Evolutionary conservation across 75 land plant species (phyloP).

Genomic region (Larix kaempferi): DNA sequence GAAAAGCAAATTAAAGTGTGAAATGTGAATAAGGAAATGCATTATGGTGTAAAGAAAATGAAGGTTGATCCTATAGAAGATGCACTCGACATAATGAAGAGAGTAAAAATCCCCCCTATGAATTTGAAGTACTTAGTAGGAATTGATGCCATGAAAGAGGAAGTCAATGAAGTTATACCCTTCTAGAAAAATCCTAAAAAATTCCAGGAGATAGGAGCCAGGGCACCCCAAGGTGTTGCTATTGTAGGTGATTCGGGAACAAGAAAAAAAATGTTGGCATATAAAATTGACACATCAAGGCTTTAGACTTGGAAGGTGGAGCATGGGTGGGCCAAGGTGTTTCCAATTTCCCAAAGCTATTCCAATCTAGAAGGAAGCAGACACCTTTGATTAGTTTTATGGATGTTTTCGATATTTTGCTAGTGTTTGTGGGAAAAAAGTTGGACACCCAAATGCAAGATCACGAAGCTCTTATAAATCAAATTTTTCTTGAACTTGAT

Average conservation of each 20-base stretch:
- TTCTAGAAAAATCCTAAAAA: too few species aligned
- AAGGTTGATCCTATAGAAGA: too few species aligned
- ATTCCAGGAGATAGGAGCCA: too few species aligned
- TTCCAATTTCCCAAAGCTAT: constrained; percentile 86
- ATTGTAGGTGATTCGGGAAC: constrained; percentile 87
- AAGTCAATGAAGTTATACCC: too few species aligned
- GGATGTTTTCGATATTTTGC: constrained; percentile 83
- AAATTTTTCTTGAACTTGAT: constrained; percentile 97
- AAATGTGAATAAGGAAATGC: too few species aligned
- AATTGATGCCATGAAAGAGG: too few species aligned
- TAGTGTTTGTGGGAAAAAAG: constrained; percentile 68
- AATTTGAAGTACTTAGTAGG: too few species aligned
- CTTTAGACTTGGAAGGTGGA: constrained; percentile 71
- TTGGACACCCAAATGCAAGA: constrained; percentile 56
- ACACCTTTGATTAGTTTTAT: constrained; percentile 91
- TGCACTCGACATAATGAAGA: too few species aligned
- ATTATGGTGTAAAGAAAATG: too few species aligned
- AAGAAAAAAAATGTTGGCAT: constrained; percentile 86
- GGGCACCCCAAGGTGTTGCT: constrained; percentile 67
- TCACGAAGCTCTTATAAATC: constrained; percentile 91
- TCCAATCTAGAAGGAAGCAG: constrained; percentile 88
- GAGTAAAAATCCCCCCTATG: too few species aligned
- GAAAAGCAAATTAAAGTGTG: too few species aligned
- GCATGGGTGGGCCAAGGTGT: constrained; percentile 94
- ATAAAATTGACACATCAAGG: constrained; percentile 90